Percentiles rank a stretch among this genome's conserved stretches.
phyloP scores from a whole-genome alignment of 2,329 filamentous ascomycete genomes.

The Talaromyces sp. region DNA sequence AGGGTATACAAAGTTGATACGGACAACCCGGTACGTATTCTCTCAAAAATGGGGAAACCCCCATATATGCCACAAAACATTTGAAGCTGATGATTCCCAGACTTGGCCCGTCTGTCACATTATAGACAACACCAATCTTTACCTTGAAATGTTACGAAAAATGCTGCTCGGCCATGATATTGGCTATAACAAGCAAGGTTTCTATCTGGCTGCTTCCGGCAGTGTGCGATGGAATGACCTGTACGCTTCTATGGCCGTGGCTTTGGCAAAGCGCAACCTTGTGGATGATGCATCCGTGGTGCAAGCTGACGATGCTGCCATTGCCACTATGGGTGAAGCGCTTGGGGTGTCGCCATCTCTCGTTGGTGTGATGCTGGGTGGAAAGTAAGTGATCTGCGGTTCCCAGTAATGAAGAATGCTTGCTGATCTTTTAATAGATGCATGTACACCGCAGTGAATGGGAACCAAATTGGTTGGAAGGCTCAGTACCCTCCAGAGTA shows the following conservation, averaged over 20 bases:
- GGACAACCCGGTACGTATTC: constrained; percentile 27
- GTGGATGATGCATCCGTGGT: constrained; percentile 34
- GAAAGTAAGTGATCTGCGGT: constrained; percentile 29
- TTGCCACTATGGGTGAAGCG: constrained; percentile 39
- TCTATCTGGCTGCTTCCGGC: constrained; percentile 47
- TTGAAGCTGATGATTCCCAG: constrained; percentile 17
- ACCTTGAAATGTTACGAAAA: constrained; percentile 39
- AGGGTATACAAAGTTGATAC: constrained; percentile 40
- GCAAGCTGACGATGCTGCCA: constrained; percentile 27
- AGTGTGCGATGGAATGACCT: constrained; percentile 47
- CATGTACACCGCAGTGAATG: constrained; percentile 38
- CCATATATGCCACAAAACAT: neutral
- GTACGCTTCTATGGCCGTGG: constrained; percentile 41
- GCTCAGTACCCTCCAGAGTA: constrained; percentile 39
- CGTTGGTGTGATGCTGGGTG: constrained; percentile 39
- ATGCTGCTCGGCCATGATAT: constrained; percentile 38
- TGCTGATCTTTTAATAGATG: constrained; percentile 28
- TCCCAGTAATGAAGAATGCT: neutral
- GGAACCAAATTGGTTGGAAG: constrained; percentile 42
- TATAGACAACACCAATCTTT: constrained; percentile 42
- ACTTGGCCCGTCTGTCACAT: constrained; percentile 52
- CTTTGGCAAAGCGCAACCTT: constrained; percentile 35
- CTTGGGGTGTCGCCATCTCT: constrained; percentile 28
- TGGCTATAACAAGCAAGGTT: constrained; percentile 40
- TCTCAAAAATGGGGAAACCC: neutral